These are phyloP conservation scores for Epithemia pelagica DNA, from an alignment of 108 stramenopile species.

Conservation along the genomic window DNA sequence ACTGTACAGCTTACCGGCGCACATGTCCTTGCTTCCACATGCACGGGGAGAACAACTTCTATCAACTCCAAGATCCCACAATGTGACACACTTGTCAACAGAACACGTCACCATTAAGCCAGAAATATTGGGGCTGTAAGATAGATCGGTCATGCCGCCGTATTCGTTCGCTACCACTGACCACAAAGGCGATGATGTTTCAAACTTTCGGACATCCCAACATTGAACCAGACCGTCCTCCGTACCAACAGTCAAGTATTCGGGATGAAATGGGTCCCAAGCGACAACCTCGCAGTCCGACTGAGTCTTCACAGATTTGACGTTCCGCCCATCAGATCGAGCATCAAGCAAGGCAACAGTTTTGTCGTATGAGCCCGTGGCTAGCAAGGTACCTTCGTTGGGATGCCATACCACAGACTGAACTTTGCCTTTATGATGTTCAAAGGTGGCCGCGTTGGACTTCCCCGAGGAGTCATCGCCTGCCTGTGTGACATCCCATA, in stretches of 20 bases:
- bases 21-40: constrained; percentile 82
- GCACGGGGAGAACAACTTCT: constrained; percentile 33
- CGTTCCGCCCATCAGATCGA: constrained; percentile 33
- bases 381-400: constrained; percentile 84
- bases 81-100: constrained; percentile 83
- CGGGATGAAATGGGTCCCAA: constrained; percentile 84
- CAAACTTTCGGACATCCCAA: constrained; percentile 93
- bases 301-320: constrained; percentile 58
- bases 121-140: constrained; percentile 74
- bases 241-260: constrained; percentile 74
- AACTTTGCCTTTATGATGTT: constrained; percentile 96
- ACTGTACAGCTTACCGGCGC: constrained; percentile 82
- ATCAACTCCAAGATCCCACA: constrained; percentile 79
- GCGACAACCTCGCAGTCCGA: constrained; percentile 80
- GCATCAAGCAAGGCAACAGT: constrained; percentile 84
- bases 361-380: constrained; percentile 88
- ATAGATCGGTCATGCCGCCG: constrained; percentile 81
- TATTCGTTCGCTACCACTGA: constrained; percentile 80
- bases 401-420: constrained; percentile 93
- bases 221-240: constrained; percentile 87
- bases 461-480: constrained; percentile 27
- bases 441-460: constrained; percentile 70
- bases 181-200: constrained; percentile 67
- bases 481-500: constrained; percentile 87
- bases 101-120: constrained; percentile 89